A percentile compares a stretch with the other conserved stretches of the same genome.
Conservation (phyloP, 805 yeast genomes). For the Scheffersomyces amazonensis region DNA sequence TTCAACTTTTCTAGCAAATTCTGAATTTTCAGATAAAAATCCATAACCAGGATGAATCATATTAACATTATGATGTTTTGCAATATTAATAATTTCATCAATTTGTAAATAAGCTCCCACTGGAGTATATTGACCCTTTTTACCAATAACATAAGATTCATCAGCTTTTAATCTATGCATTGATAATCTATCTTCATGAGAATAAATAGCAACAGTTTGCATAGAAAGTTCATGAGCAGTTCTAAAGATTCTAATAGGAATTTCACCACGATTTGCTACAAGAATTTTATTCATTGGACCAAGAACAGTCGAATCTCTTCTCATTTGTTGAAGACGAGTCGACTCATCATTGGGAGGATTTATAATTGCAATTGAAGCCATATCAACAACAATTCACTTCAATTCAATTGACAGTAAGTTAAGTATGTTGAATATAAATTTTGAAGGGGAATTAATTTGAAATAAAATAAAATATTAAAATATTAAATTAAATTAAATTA, state of each 20-base stretch:
- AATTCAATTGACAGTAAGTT: background rate
- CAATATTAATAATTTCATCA: conserved; percentile 74
- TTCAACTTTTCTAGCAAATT: conserved; percentile 88
- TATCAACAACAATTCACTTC: no score
- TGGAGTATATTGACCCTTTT: conserved; percentile 85
- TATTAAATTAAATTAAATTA: no score
- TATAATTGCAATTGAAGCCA: conserved; percentile 6
- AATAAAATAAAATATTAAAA: no score
- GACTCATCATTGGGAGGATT: conserved; percentile 1
- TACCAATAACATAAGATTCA: conserved; percentile 90
- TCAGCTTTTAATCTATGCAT: conserved; percentile 95
- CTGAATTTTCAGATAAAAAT: conserved; percentile 65
- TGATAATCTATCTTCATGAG: conserved; percentile 91
- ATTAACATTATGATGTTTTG: conserved; percentile 65
- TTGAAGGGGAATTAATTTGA: background rate
- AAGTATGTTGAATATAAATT: background rate
- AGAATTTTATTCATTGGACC: conserved; percentile 58
- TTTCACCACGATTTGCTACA: conserved; percentile 84
- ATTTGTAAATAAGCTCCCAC: conserved; percentile 95
- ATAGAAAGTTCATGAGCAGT: conserved; percentile 96
- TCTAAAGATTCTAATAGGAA: conserved; percentile 86
- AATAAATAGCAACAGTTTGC: conserved; percentile 96
- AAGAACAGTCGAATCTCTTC: conserved; percentile 40
- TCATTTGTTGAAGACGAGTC: conserved; percentile 16
- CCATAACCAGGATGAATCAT: conserved; percentile 94